Percentiles rank a stretch among this genome's conserved stretches.
These are phyloP conservation scores for Verticillium isaacii DNA, from an alignment of 2,329 filamentous ascomycete species.

Conservation along the genomic window DNA sequence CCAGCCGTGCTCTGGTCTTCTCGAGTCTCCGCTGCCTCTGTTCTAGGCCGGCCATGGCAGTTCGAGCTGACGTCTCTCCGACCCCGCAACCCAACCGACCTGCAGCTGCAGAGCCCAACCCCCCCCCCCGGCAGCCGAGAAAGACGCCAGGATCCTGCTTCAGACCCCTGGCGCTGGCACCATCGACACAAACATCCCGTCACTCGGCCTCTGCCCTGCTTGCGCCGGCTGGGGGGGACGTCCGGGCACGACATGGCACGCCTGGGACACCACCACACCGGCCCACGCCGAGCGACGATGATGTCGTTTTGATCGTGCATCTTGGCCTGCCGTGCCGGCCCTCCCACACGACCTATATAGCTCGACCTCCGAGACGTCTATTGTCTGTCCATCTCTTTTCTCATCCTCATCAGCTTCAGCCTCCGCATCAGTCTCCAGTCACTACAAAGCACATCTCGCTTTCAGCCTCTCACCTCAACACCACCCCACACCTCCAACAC, in stretches of 20 bases:
- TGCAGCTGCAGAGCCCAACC: background rate
- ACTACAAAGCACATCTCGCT: constrained; percentile 1
- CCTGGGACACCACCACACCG: background rate
- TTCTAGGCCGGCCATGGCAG: background rate
- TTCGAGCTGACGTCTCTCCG: background rate
- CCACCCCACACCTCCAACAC: background rate
- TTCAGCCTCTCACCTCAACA: background rate
- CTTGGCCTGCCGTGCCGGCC: background rate
- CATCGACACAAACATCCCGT: background rate
- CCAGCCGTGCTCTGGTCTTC: background rate
- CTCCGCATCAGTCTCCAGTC: background rate
- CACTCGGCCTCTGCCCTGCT: background rate
- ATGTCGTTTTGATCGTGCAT: background rate
- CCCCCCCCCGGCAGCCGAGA: background rate
- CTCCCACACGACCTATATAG: background rate
- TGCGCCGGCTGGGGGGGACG: background rate
- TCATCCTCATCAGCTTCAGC: background rate
- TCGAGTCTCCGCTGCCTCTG: too few relatives aligned
- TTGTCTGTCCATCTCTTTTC: background rate
- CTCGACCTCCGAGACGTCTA: background rate
- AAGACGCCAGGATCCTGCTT: background rate
- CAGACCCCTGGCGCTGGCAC: background rate
- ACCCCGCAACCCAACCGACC: background rate
- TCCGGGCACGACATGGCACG: background rate
- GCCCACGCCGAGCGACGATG: background rate